These are phyloP conservation scores for Phyllostachys edulis DNA, from an alignment of 176 grass and related monocot genomes.

Conservation along the genomic window DNA sequence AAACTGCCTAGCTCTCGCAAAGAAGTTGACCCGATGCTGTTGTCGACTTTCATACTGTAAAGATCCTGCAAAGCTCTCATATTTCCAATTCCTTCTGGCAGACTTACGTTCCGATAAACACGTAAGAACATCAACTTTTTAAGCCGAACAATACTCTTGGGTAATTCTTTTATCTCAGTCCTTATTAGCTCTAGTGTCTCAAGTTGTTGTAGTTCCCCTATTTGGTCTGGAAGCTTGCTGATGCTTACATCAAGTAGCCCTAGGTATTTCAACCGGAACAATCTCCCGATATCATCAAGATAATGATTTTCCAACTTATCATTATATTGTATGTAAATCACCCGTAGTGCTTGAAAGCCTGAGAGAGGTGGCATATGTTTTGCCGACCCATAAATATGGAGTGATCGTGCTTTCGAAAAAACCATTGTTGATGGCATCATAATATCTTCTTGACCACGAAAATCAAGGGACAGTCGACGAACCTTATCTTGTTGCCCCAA, in stretches of 20 bases:
- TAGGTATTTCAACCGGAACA: not conserved
- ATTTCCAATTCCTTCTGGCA: not conserved
- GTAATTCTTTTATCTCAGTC: not conserved
- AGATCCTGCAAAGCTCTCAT: not conserved
- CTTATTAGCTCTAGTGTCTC: not conserved
- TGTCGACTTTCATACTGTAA: not conserved
- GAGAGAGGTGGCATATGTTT: not conserved
- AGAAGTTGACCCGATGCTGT: not conserved
- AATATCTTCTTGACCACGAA: not conserved
- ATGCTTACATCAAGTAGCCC: not conserved
- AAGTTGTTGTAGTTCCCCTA: conserved; percentile 15
- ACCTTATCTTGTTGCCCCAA: not conserved
- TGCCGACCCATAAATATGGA: not conserved
- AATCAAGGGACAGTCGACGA: conserved; percentile 2
- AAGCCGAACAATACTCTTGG: not conserved
- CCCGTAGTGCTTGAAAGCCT: not conserved
- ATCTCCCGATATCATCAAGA: not conserved
- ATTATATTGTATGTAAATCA: not conserved
- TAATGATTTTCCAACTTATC: not conserved
- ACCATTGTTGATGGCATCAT: not conserved
- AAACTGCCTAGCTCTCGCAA: not conserved
- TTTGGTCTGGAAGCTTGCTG: conserved; percentile 10
- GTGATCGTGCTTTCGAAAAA: not conserved
- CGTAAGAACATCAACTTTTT: not conserved
- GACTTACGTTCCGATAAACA: not conserved